Evolutionary conservation across 495 filamentous ascomycete species (phyloP).

Genomic region (Apodospora peruviana): DNA sequence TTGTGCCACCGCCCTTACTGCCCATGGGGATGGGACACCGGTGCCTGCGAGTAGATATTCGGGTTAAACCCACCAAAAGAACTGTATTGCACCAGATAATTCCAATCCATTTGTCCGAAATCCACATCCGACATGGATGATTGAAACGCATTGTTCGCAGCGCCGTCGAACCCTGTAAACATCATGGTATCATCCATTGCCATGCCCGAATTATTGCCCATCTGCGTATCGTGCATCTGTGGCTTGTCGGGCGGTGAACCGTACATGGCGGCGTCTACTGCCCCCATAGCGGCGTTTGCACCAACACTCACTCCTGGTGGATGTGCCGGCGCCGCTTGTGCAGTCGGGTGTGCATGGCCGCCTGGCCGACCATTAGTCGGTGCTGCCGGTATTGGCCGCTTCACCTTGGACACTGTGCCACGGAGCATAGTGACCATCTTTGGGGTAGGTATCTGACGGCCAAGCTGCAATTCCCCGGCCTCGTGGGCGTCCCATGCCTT

Average conservation of each 20-base stretch:
- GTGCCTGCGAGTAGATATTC: conserved; percentile 4
- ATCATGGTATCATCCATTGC: conserved; percentile 25
- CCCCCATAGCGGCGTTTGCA: neutral
- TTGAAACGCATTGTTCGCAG: conserved; percentile 12
- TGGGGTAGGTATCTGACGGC: conserved; percentile 32
- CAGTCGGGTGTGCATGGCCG: neutral
- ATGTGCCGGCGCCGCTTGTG: neutral
- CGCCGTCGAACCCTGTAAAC: conserved; percentile 18
- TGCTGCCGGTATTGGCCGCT: conserved; percentile 9
- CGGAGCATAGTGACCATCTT: conserved; percentile 36
- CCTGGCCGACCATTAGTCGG: neutral
- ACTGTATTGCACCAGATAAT: conserved; percentile 35
- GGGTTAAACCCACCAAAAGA: conserved; percentile 30
- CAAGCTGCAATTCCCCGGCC: conserved; percentile 35
- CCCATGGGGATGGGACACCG: neutral
- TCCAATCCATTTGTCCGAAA: conserved; percentile 40
- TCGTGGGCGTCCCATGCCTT: conserved; percentile 50
- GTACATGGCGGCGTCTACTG: conserved; percentile 11
- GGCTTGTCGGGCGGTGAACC: conserved; percentile 1
- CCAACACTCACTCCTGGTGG: neutral
- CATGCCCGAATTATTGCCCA: conserved; percentile 11
- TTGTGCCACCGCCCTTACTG: neutral
- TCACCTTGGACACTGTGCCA: conserved; percentile 20
- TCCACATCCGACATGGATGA: conserved; percentile 30
- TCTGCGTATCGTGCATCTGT: conserved; percentile 9